phyloP scores from a whole-genome alignment of 768 basidiomycete species.

The Coprinopsis strossmayeri region DNA sequence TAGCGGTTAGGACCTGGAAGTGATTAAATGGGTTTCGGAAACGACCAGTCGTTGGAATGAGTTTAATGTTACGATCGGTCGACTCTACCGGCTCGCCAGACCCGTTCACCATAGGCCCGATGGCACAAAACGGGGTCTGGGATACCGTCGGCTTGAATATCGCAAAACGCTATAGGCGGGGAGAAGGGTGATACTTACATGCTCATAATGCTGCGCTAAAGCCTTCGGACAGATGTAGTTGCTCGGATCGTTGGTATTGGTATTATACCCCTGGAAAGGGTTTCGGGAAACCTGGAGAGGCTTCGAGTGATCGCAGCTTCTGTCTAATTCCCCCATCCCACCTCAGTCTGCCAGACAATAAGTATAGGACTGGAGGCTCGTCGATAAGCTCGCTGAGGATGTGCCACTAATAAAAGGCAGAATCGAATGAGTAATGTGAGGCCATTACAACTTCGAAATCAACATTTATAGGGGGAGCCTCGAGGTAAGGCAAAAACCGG shows the following conservation, averaged over 20 bases:
- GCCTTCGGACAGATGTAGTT: neutral
- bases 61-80: neutral
- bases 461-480: too few species aligned
- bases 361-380: too few species aligned
- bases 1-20: neutral
- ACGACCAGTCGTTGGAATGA: neutral
- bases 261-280: neutral
- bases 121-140: neutral
- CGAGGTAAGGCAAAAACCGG: too few species aligned
- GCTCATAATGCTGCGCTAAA: neutral
- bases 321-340: too few species aligned
- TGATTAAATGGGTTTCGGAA: neutral
- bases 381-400: too few species aligned
- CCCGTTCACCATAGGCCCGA: neutral
- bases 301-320: too few species aligned
- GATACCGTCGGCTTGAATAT: neutral
- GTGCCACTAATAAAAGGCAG: too few species aligned
- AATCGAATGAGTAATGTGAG: too few species aligned
- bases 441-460: too few species aligned
- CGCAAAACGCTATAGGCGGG: neutral
- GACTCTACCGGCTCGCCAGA: neutral
- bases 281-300: too few species aligned
- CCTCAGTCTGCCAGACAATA: too few species aligned
- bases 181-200: conserved; percentile 2
- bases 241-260: too few species aligned